These are phyloP conservation scores for Catharanthus roseus DNA, from an alignment of 257 asterid species.

Conservation along the genomic window DNA sequence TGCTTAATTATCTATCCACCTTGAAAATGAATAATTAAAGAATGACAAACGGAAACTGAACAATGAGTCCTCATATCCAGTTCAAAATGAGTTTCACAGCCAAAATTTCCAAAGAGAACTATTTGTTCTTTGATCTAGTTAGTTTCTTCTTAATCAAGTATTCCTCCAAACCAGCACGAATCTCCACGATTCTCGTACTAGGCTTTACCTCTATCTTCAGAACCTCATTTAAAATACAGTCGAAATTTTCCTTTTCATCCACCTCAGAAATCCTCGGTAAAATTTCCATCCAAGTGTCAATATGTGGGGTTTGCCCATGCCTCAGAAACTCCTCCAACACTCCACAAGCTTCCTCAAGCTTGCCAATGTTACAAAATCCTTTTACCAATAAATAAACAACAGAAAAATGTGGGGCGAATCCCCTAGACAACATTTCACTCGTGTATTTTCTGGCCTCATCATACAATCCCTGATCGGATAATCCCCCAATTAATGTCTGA, in stretches of 20 bases:
- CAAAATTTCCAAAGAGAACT: background rate
- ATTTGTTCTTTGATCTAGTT: slow-evolving; percentile 32
- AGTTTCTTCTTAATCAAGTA: slow-evolving; percentile 50
- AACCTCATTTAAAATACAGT: slow-evolving; percentile 34
- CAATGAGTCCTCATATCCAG: no score
- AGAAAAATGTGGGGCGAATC: slow-evolving; percentile 64
- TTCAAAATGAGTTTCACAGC: background rate
- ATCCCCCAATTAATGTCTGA: slow-evolving; percentile 61
- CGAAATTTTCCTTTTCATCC: slow-evolving; percentile 31
- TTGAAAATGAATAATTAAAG: background rate
- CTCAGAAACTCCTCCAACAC: slow-evolving; percentile 48
- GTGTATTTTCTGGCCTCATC: slow-evolving; percentile 57
- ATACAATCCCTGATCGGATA: slow-evolving; percentile 72
- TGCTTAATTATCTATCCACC: no score
- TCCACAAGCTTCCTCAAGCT: slow-evolving; percentile 63
- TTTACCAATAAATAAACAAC: slow-evolving; percentile 46
- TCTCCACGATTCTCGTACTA: slow-evolving; percentile 58
- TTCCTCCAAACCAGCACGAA: slow-evolving; percentile 54
- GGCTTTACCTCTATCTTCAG: slow-evolving; percentile 58
- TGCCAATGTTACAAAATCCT: slow-evolving; percentile 64
- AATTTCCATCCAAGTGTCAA: slow-evolving; percentile 66
- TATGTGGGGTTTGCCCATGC: slow-evolving; percentile 48
- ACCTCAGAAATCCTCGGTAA: slow-evolving; percentile 51
- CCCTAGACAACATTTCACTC: slow-evolving; percentile 51
- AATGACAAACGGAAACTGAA: background rate